Evolutionary conservation across 176 grass and related monocot species (phyloP).

Genomic region (Carex myosuroides): DNA sequence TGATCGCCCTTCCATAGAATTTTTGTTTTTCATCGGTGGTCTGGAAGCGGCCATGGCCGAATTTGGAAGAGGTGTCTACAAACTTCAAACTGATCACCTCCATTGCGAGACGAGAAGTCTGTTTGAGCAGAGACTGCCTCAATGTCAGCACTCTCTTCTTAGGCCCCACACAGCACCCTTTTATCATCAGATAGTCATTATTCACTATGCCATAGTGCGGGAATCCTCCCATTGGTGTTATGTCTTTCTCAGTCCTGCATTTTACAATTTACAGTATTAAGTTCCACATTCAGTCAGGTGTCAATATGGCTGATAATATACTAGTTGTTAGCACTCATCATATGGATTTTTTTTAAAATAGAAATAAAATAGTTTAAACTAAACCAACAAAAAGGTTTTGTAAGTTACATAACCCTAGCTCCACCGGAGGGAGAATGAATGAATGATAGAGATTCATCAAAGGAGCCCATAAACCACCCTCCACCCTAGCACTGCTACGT

Average conservation of each 20-base stretch:
- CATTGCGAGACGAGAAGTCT: slow-evolving; percentile 67
- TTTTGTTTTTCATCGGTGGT: slow-evolving; percentile 86
- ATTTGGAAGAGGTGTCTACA: slow-evolving; percentile 90
- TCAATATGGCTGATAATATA: neutral
- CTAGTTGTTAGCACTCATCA: neutral
- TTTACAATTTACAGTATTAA: neutral
- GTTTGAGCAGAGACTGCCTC: slow-evolving; percentile 73
- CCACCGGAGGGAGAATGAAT: too few species aligned
- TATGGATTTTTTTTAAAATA: too few species aligned
- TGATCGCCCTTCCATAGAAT: slow-evolving; percentile 33
- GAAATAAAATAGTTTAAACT: too few species aligned
- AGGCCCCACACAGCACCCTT: slow-evolving; percentile 79
- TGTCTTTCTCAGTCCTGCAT: slow-evolving; percentile 90
- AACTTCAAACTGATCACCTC: slow-evolving; percentile 98
- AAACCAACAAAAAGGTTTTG: too few species aligned
- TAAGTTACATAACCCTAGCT: too few species aligned
- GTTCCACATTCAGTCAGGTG: neutral
- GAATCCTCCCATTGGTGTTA: slow-evolving; percentile 96
- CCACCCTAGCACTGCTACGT: too few species aligned
- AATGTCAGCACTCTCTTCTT: slow-evolving; percentile 95
- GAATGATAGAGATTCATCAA: too few species aligned
- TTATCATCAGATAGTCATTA: slow-evolving; percentile 89
- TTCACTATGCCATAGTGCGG: slow-evolving; percentile 89
- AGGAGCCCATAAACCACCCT: too few species aligned
- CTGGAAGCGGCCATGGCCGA: slow-evolving; percentile 91